Evolutionary conservation across 352 stramenopile species (phyloP).

Genomic region (Phytophthora tubulina): DNA sequence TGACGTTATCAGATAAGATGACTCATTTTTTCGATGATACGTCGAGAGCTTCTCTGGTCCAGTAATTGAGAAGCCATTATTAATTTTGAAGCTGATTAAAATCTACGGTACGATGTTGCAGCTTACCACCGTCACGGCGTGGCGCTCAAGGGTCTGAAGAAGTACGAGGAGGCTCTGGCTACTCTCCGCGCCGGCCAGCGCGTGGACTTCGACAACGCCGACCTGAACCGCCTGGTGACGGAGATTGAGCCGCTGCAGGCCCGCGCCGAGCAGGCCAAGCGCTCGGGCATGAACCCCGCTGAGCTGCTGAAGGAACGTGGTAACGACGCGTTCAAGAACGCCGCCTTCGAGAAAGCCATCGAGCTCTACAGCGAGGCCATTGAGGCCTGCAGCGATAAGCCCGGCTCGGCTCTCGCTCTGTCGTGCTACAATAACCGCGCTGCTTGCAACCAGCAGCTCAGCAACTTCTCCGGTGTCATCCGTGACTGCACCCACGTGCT

Average conservation of each 20-base stretch:
- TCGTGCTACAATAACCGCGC: constrained; percentile 96
- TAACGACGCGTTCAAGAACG: constrained; percentile 94
- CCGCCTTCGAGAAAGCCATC: constrained; percentile 92
- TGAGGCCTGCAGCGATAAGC: constrained; percentile 75
- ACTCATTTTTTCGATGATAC: constrained; percentile 15
- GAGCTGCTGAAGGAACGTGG: constrained; percentile 95
- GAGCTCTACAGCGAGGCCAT: constrained; percentile 94
- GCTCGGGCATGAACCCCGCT: constrained; percentile 76
- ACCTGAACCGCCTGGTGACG: constrained; percentile 83
- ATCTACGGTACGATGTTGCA: constrained; percentile 30
- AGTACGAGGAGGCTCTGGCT: constrained; percentile 82
- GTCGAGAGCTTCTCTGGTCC: not conserved
- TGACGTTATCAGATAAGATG: constrained; percentile 8
- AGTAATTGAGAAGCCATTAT: constrained; percentile 20
- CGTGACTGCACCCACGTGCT: constrained; percentile 95
- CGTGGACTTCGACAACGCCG: constrained; percentile 88
- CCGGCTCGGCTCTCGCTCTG: constrained; percentile 84
- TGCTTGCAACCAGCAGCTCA: constrained; percentile 97
- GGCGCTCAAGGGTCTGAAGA: constrained; percentile 90
- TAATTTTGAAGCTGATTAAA: constrained; percentile 21
- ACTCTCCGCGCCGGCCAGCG: constrained; percentile 79
- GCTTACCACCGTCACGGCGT: constrained; percentile 95
- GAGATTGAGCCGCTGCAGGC: constrained; percentile 87
- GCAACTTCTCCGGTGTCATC: constrained; percentile 96
- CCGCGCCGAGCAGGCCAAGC: constrained; percentile 67